These are phyloP conservation scores for Brettanomyces nanus DNA, from an alignment of 805 yeast species.

Conservation along the genomic window DNA sequence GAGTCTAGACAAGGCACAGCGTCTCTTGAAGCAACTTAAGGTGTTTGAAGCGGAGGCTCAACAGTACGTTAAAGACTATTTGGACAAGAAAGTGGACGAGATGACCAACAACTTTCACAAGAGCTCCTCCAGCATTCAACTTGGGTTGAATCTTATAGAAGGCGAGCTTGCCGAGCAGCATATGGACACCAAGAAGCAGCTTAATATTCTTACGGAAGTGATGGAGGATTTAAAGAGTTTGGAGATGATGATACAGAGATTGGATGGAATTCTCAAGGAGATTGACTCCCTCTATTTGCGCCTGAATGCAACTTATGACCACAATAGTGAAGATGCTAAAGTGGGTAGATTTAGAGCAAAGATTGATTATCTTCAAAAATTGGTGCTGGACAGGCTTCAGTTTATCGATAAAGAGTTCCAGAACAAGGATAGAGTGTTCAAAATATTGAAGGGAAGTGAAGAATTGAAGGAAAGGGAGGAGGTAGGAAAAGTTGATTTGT, in stretches of 20 bases:
- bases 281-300: conserved; percentile 6
- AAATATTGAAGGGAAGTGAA: conserved; percentile 6
- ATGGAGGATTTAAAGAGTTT: conserved; percentile 29
- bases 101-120: conserved; percentile 24
- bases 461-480: conserved; percentile 1
- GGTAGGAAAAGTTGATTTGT: background rate
- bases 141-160: conserved; percentile 12
- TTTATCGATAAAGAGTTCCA: conserved; percentile 34
- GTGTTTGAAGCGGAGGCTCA: conserved; percentile 1
- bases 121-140: conserved; percentile 22
- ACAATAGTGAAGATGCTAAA: conserved; percentile 2
- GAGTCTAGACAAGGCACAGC: conserved; percentile 1
- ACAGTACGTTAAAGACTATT: background rate
- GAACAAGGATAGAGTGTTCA: conserved; percentile 15
- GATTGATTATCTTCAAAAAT: conserved; percentile 27
- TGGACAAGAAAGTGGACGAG: conserved; percentile 5
- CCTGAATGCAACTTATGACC: conserved; percentile 6
- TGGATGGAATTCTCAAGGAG: conserved; percentile 13
- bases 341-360: conserved; percentile 32
- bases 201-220: conserved; percentile 25
- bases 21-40: conserved; percentile 1
- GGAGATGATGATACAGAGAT: conserved; percentile 18
- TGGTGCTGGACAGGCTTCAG: conserved; percentile 31
- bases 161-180: conserved; percentile 12
- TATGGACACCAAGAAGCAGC: conserved; percentile 31